A percentile compares a stretch with the other conserved stretches of the same genome.
These are phyloP conservation scores for Tuber melanosporum DNA, from an alignment of 495 filamentous ascomycete genomes.

Conservation along the genomic window DNA sequence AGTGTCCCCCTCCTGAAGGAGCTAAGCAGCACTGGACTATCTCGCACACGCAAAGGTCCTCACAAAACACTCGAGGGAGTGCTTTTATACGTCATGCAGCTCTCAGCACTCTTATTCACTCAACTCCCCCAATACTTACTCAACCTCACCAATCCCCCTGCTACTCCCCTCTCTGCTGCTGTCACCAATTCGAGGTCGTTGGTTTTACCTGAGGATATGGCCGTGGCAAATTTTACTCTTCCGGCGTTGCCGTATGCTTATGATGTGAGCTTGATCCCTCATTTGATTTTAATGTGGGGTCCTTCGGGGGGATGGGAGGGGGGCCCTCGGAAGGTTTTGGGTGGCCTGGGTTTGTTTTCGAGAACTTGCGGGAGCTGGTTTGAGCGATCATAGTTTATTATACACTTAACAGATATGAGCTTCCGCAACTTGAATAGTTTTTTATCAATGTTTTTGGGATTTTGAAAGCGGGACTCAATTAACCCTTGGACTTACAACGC, in stretches of 20 bases:
- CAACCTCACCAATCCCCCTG: conserved; percentile 31
- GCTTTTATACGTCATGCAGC: conserved; percentile 17
- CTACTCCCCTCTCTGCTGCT: not conserved
- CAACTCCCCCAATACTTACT: conserved; percentile 34
- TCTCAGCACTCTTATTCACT: conserved; percentile 30
- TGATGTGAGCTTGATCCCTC: conserved; percentile 22
- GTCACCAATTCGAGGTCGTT: not conserved
- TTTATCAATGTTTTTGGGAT: not conserved
- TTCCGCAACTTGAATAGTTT: not conserved
- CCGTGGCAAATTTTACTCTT: conserved; percentile 16
- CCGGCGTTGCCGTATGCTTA: conserved; percentile 35
- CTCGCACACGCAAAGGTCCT: not conserved
- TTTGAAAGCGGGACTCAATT: not conserved
- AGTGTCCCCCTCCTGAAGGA: not conserved
- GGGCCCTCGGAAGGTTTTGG: not conserved
- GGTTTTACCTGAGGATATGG: conserved; percentile 7
- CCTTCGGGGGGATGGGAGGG: not conserved
- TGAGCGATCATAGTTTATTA: not conserved
- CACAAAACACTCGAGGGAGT: not conserved
- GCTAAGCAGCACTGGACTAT: not conserved
- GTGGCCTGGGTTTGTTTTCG: not conserved
- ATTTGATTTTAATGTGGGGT: not conserved
- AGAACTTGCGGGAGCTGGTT: not conserved
- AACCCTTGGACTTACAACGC: conserved; percentile 1
- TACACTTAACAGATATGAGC: not conserved